Evolutionary conservation across 306 rosid genomes (phyloP), one percentile per base, ranked within the genome.

Genomic region (Pterocarpus macrocarpus): DNA sequence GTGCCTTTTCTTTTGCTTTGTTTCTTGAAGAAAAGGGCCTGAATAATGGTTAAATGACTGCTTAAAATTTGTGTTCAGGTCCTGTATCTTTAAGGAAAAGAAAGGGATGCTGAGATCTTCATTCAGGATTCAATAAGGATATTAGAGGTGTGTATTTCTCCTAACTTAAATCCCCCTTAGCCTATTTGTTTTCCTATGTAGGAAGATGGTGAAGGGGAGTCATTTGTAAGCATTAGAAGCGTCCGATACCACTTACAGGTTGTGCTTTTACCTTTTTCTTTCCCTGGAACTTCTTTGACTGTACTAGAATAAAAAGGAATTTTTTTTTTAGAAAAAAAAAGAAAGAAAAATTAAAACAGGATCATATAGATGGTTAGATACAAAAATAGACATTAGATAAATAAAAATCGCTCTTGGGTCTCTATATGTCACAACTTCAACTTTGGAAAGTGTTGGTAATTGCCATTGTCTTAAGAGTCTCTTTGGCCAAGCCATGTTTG

Each of bases 211-310:
- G 85, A 89, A 84, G 92, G 91, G 41, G 92, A 89, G 74, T 91
- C 97, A 44, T 28, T 11, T 77, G 56, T 71, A 41, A 91, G 92
- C 85, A 49, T 89, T 64, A 92, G 85, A 89, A 91, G 97, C 87
- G 81, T 91, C 58, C 90, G 91, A 22, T 86, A 84, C 86, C 99
- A 91, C 69, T 88, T 92, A 30, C 92, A 95, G 99, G 99, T 95
- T 59, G 34, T 58, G 28, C 67, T 73, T 81, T 67, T 44, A 52
- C 64, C 67, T 8, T 41, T 14, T 32, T 8, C 22, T 67, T 71
- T 55, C 57, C 55, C 43, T 33, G 50, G 70, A 76, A 57, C 16
- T 71, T 79, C 7, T 30, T 75, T 75, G 58, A 65, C 72, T 61
- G 16, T 32, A 44, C n/a, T 44, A 17, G 33, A 17, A 32, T 30